Evolutionary conservation across 2,329 filamentous ascomycete species (phyloP), one percentile per base, ranked within the genome.

Genomic region (Nigrograna mackinnonii): DNA sequence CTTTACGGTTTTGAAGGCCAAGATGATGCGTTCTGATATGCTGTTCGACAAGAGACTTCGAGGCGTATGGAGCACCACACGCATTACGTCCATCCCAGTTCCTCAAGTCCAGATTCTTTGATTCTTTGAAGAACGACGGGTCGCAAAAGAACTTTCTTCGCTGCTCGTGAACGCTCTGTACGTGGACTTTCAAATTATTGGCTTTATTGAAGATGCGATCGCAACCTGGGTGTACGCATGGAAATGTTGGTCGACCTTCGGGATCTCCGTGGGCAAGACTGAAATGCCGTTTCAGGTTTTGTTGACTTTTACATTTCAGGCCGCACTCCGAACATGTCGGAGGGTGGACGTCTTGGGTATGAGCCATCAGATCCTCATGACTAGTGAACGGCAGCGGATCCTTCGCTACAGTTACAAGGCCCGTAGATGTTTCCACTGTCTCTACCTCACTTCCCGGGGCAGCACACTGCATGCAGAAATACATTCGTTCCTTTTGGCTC

Each of bases 1-100:
- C 50, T 41, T 60, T 70, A 43, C 62, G 63, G 43, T 69, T 71
- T 9, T 66, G 68, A 17, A 81, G 70, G n/a, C 84, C 83, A 19
- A 96, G 74, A 64, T 97, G 92, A 17, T 89, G 80, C 35, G 86
- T 90, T 16, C 89, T 84, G 33, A 96, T 79, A 62, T 97, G 92
- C 52, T 94, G 87, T 65, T 92, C 87, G 0, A 96, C 78, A 21
- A 83, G 84, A 14, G 82, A 79, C 66, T 95, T 96, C 47, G 86
- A 87, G 44, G 82, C 80, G 59, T 95, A 94, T 24, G 79, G 79
- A 47, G 83, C 80, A 2, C 86, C 87, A 60, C 92, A 97, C 13
- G 86, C 88, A 37, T 83, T 76, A 7, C 77, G 69, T 17, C 77
- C 79, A 43, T 80, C 74, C 86, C 90, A 95, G 5, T 68, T 74